Evolutionary conservation across 805 yeast genomes (phyloP).

Genomic region (Metschnikowia arizonensis): DNA sequence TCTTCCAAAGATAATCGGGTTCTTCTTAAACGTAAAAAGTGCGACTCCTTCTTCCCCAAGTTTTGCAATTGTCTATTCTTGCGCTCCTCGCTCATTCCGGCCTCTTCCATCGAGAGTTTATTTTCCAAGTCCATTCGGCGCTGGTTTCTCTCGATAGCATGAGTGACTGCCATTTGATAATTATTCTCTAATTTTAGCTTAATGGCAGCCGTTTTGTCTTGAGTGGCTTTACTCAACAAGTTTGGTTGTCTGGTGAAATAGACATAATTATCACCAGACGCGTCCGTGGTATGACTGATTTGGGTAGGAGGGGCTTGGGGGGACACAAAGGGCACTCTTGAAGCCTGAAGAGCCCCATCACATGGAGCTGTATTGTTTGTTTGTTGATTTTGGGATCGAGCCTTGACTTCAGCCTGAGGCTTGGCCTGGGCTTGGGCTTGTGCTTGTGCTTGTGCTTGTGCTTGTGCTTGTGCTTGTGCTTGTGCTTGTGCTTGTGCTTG

Average conservation of each 20-base stretch:
- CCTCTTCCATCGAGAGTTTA: conserved; percentile 57
- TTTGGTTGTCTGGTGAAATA: conserved; percentile 83
- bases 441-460: background rate
- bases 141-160: conserved; percentile 94
- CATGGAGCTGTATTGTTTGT: background rate
- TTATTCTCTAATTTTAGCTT: conserved; percentile 79
- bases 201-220: conserved; percentile 80
- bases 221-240: conserved; percentile 63
- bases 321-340: conserved; percentile 2
- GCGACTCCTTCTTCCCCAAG: conserved; percentile 85
- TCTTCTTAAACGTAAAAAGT: conserved; percentile 77
- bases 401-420: background rate
- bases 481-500: background rate
- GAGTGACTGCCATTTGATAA: conserved; percentile 79
- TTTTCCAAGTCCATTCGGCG: conserved; percentile 83
- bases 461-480: conserved; percentile 3
- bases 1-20: conserved; percentile 80
- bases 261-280: conserved; percentile 31
- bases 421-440: conserved; percentile 1
- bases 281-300: background rate
- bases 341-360: background rate
- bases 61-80: conserved; percentile 75
- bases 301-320: conserved; percentile 15
- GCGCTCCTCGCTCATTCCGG: conserved; percentile 70
- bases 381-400: background rate